These are phyloP conservation scores for Paraconiothyrium brasiliense DNA, from an alignment of 2,329 filamentous ascomycete genomes.

Conservation along the genomic window DNA sequence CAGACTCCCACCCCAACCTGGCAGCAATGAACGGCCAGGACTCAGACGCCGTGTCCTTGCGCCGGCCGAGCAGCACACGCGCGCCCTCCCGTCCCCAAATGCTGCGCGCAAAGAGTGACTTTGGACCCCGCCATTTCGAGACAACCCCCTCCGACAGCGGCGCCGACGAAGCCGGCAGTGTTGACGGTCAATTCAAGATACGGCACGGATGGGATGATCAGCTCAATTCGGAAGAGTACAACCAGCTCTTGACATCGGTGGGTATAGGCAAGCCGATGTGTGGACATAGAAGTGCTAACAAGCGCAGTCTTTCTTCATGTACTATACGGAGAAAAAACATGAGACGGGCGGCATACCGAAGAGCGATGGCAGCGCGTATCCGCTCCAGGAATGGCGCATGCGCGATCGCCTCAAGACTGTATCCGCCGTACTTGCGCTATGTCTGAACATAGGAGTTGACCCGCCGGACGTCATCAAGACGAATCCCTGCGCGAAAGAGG, in stretches of 20 bases:
- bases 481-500: constrained; percentile 88
- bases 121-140: constrained; percentile 57
- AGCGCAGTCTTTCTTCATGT: constrained; percentile 95
- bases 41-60: constrained; percentile 53
- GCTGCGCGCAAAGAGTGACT: constrained; percentile 68
- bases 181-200: constrained; percentile 65
- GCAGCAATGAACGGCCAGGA: constrained; percentile 33
- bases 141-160: constrained; percentile 37
- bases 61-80: constrained; percentile 64
- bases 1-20: constrained; percentile 27
- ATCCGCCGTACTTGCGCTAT: constrained; percentile 91
- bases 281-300: constrained; percentile 20
- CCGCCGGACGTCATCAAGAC: constrained; percentile 97
- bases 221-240: constrained; percentile 89
- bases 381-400: constrained; percentile 96
- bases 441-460: constrained; percentile 96
- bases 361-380: constrained; percentile 58
- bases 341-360: constrained; percentile 92
- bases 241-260: constrained; percentile 83
- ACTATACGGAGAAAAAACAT: constrained; percentile 97
- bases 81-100: constrained; percentile 52
- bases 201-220: constrained; percentile 94
- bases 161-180: constrained; percentile 52
- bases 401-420: constrained; percentile 96
- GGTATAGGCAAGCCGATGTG: background rate